These are phyloP conservation scores for Colletotrichum siamense DNA, from an alignment of 2,329 filamentous ascomycete genomes.

Conservation along the genomic window DNA sequence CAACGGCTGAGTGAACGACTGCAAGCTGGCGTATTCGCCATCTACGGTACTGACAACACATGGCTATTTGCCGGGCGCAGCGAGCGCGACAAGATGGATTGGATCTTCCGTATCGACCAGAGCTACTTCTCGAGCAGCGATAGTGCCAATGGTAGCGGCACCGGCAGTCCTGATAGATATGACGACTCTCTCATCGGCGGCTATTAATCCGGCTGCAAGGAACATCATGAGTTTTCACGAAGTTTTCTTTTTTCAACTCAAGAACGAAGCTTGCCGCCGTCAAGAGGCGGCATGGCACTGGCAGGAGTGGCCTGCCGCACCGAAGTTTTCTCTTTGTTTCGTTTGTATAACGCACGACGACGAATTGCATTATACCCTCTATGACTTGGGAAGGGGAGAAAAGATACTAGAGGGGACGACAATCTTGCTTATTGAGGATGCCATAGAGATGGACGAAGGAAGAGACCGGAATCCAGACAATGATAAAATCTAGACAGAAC, in stretches of 20 bases:
- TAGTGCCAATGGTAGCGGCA: constrained; percentile 43
- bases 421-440: neutral
- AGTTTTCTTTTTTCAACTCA: neutral
- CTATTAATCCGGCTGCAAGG: neutral
- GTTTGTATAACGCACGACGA: constrained; percentile 21
- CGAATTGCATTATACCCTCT: constrained; percentile 22
- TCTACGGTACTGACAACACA: constrained; percentile 93
- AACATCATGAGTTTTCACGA: neutral
- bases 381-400: constrained; percentile 5
- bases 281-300: neutral
- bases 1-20: constrained; percentile 62
- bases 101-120: constrained; percentile 95
- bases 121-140: constrained; percentile 61
- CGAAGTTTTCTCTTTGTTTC: constrained; percentile 18
- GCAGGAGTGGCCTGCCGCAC: neutral
- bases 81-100: constrained; percentile 93
- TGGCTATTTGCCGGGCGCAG: constrained; percentile 92
- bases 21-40: constrained; percentile 83
- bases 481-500: constrained; percentile 18
- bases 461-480: neutral
- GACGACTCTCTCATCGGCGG: constrained; percentile 19
- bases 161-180: constrained; percentile 37
- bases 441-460: neutral
- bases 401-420: neutral
- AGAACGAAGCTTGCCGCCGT: neutral